Percentiles rank a stretch among this genome's conserved stretches.
Conservation (phyloP, 2,329 filamentous ascomycete genomes). For the Ustilaginoidea virens region DNA sequence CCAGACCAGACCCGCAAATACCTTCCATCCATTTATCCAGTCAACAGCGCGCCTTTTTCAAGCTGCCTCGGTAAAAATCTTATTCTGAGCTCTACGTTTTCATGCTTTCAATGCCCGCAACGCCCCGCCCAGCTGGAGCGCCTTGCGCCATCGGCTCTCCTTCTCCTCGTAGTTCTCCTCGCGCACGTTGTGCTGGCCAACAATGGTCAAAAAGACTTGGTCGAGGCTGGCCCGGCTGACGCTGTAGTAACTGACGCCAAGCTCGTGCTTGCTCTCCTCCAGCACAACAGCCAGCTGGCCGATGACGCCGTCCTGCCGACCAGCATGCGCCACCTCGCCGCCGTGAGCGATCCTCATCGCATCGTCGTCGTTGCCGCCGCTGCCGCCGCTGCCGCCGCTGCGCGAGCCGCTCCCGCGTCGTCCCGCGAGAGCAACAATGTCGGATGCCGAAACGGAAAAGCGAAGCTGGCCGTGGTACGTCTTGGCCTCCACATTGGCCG, state of each 20-base stretch:
- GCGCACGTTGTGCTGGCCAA: slow-evolving; percentile 61
- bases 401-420: slow-evolving; percentile 1
- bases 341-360: neutral
- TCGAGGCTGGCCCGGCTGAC: slow-evolving; percentile 79
- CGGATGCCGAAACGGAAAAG: slow-evolving; percentile 54
- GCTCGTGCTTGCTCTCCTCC: slow-evolving; percentile 50
- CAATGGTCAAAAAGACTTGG: slow-evolving; percentile 79
- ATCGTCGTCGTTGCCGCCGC: neutral
- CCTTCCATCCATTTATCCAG: too few species aligned
- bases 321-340: slow-evolving; percentile 9
- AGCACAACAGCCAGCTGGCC: slow-evolving; percentile 55
- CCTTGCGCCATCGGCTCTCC: slow-evolving; percentile 7
- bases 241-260: slow-evolving; percentile 75
- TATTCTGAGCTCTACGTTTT: neutral
- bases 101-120: neutral
- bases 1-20: too few species aligned
- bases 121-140: neutral
- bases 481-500: slow-evolving; percentile 54
- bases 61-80: too few species aligned
- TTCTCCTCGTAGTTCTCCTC: slow-evolving; percentile 48
- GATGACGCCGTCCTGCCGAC: slow-evolving; percentile 34
- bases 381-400: slow-evolving; percentile 38
- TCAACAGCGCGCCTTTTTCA: too few species aligned
- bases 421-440: slow-evolving; percentile 16
- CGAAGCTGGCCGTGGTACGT: slow-evolving; percentile 75